Evolutionary conservation across 345 rosid species (phyloP).

Genomic region (Gynandropsis gynandra): DNA sequence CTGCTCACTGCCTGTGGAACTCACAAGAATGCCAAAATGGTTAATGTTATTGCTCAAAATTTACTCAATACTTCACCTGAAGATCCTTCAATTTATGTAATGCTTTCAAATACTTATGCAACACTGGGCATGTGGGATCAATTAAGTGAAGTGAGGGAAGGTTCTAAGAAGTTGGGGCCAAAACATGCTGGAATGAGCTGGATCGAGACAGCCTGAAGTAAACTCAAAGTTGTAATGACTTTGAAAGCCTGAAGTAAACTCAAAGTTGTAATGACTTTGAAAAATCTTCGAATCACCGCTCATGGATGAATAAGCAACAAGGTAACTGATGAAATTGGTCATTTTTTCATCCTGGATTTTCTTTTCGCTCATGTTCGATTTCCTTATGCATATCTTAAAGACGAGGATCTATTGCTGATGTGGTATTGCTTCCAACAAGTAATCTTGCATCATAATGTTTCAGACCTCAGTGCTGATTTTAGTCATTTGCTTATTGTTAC

Average conservation of each 20-base stretch:
- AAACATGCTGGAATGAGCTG: conserved; percentile 63
- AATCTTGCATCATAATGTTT: not conserved
- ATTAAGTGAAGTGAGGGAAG: conserved; percentile 47
- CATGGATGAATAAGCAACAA: not conserved
- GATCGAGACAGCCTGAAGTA: conserved; percentile 34
- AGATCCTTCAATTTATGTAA: conserved; percentile 55
- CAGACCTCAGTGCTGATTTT: not conserved
- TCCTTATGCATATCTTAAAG: not conserved
- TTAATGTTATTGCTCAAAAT: conserved; percentile 32
- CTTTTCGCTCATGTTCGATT: too few relatives aligned
- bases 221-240: not conserved
- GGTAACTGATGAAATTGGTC: not conserved
- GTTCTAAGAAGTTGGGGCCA: conserved; percentile 37
- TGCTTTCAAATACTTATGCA: conserved; percentile 62
- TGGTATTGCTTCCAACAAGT: not conserved
- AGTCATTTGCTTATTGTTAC: not conserved
- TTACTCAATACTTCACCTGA: conserved; percentile 34
- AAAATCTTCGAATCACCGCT: not conserved
- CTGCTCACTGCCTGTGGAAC: conserved; percentile 57
- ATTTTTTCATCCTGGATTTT: not conserved
- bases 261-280: not conserved
- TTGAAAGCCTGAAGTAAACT: not conserved
- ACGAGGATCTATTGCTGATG: not conserved
- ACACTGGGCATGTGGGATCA: conserved; percentile 57
- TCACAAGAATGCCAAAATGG: conserved; percentile 41